Base-by-base conservation (phyloP, 2,329 filamentous ascomycete species). In the Paecilomyces niveus region DNA sequence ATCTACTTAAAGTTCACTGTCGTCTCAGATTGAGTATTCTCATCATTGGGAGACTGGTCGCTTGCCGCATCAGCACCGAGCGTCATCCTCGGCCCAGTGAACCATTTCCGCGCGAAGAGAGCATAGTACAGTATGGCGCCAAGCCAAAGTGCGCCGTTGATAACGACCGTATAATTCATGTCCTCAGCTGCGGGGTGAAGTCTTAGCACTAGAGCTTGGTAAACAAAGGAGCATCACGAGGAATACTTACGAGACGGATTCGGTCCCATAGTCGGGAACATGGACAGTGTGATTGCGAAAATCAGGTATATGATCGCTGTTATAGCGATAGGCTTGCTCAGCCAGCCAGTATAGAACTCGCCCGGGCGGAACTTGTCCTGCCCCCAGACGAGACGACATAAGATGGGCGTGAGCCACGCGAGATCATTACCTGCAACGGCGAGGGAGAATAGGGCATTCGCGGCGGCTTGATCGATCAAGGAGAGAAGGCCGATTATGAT, bases 161-260 rank as follows among this genome's bases (percentile, higher is more conserved):
- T 83, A 0, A 85, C 84, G 2, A 85, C 78, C 0, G 84, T 85
- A 65, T 86, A 87, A 64, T 87, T 87, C 84, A 87, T 86, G 15
- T 71, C 71, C 49, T 78, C 61, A 0, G 76, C 73, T 76, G 54
- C n/a, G 54, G n/a, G 26, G 26, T 26, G 26, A 29, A 29, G 26
- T 29, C 26, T 62, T 9, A 57, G 5, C 8, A 15, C 18, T 45
- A 56, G 15, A 57, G 54, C 35, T 11, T 39, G 13, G 13, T 45
- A 39, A 32, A 55, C 54, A 21, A 62, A 53, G 18, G 51, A 49
- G 58, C n/a, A 31, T 13, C 56, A 21, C n/a, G 33, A 39, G n/a
- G 18, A 52, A 39, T 35, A 70, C 72, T 63, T 66, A 74, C 76
- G 68, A 7, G 73, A 76, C 1, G 83, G 83, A 63, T 80, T 72